Base-by-base conservation (phyloP, 192 early-diverging fungal genomes). In the Gonapodya prolifera region DNA sequence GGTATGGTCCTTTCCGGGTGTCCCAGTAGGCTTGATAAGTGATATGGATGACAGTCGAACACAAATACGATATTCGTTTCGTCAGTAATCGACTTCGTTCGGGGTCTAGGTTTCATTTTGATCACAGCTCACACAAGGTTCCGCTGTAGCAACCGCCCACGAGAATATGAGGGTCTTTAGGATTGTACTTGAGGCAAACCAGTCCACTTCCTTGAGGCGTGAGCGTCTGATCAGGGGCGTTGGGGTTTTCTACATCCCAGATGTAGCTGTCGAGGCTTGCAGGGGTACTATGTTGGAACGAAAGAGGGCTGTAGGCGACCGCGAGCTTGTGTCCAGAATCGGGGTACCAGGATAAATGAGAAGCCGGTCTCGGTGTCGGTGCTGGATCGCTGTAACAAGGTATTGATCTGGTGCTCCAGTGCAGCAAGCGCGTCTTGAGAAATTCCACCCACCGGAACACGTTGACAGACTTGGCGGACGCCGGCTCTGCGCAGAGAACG, bases 201-300 rank as follows among this genome's bases (percentile, higher is more conserved):
- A 89, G 76, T 29, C 87, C 87, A 2, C 79, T 81, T 16, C 82
- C 70, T n/a, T n/a, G n/a, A 2, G 88, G 88, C 69, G 87, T 85
- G 23, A 89, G 78, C 2, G 85, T 83, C 75, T 85, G 87, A 34
- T 89, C 88, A 1, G 87, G 87, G 2, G 78, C 78, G 71, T 89
- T 89, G 34, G 87, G 88, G 77, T 86, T 89, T 76, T 89, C 88
- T n/a, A 89, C 80, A 69, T 89, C 87, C 88, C 88, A 89, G 73
- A 89, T 89, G 79, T 89, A 89, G 0, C 85, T 85, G 76, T 89
- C 87, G n/a, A 70, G 77, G 2, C 80, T 85, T 86, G 87, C 89
- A 76, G 86, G 84, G 30, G 81, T 75, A 0, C 85, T 86, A 79
- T 86, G 8, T 80, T 89, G 88, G 76, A 89, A 89, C 73, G 87